Evolutionary conservation across 2,329 filamentous ascomycete species (phyloP), one percentile per base, ranked within the genome.

Genomic region (Neoarthrinium moseri): DNA sequence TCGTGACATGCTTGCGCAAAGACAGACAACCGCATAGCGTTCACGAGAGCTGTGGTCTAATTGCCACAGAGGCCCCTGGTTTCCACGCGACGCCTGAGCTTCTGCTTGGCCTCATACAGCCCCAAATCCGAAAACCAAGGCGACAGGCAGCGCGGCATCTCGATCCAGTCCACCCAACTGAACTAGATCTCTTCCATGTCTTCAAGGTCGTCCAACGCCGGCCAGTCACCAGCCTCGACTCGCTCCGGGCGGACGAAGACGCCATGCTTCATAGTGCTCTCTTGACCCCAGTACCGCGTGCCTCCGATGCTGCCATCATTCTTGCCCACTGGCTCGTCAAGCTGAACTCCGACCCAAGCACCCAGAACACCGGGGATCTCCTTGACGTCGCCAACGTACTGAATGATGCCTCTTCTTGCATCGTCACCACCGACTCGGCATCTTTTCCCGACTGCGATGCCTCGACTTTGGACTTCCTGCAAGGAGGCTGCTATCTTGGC

Each of bases 241-340:
- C 87, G 75, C 65, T 91, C 88, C 4, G 89, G 84, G 52, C 87
- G 77, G 23, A 91, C 87, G 67, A 94, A 90, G 17, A 90, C 84
- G 26, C 89, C 89, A 56, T 81, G 82, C 64, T 90, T 91, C 48
- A 82, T 69, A 51, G 71, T 63, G 44, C 83, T 84, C 41, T 79
- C 73, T 46, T 76, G 65, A 30, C 80, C 81, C 77, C 90, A 94
- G 68, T 91, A 92, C 53, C 83, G 74, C 53, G 72, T 82, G 6
- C 76, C 78, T 33, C 72, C 74, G 54, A 91, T 81, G 56, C 82
- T 84, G 49, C 89, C 89, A 63, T 92, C 87, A 60, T 92, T 94
- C 73, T 88, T 89, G 46, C 87, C 89, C 34, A 86, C 85, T 1
- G 89, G 87, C 67, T 92, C 88, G 62, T 92, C 88, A 43, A 91